Conservation (phyloP, 768 basidiomycete species). For the Tricholoma furcatifolium region DNA sequence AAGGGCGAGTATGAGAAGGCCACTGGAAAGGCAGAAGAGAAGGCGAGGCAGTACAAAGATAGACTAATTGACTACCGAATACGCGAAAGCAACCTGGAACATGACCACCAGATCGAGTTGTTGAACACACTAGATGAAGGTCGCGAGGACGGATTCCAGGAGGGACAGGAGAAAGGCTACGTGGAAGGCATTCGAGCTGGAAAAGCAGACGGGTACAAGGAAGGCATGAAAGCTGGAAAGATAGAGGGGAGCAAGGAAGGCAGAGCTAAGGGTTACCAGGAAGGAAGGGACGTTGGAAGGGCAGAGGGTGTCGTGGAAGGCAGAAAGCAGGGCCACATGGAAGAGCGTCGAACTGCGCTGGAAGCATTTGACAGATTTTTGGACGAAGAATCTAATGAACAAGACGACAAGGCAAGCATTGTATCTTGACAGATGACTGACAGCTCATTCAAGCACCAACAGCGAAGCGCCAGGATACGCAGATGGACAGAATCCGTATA, state of each 20-base stretch:
- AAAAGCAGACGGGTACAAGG: slow-evolving; percentile 24
- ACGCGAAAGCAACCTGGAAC: slow-evolving; percentile 40
- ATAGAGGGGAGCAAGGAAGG: slow-evolving; percentile 38
- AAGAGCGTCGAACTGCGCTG: slow-evolving; percentile 52
- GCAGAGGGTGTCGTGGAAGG: slow-evolving; percentile 30
- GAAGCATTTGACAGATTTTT: slow-evolving; percentile 61
- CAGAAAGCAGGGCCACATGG: slow-evolving; percentile 38
- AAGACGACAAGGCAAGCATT: slow-evolving; percentile 20
- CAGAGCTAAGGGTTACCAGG: slow-evolving; percentile 25
- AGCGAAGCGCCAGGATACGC: slow-evolving; percentile 27
- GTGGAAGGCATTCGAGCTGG: too few relatives aligned
- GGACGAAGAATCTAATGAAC: slow-evolving; percentile 36
- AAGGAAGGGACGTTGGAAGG: slow-evolving; percentile 44
- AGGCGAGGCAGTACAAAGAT: slow-evolving; percentile 40
- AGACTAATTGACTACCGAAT: slow-evolving; percentile 44
- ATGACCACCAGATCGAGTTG: slow-evolving; percentile 38
- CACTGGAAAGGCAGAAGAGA: slow-evolving; percentile 41
- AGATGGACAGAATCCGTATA: slow-evolving; percentile 36
- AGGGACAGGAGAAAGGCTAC: slow-evolving; percentile 41
- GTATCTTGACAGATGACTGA: neutral
- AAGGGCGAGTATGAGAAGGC: slow-evolving; percentile 42
- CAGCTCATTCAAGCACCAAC: neutral
- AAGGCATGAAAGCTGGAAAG: slow-evolving; percentile 45
- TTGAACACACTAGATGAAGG: slow-evolving; percentile 44
- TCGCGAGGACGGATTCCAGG: slow-evolving; percentile 38